Conservation (phyloP, 1,284 basidiomycete species). For the Phellopilus nigrolimitatus region DNA sequence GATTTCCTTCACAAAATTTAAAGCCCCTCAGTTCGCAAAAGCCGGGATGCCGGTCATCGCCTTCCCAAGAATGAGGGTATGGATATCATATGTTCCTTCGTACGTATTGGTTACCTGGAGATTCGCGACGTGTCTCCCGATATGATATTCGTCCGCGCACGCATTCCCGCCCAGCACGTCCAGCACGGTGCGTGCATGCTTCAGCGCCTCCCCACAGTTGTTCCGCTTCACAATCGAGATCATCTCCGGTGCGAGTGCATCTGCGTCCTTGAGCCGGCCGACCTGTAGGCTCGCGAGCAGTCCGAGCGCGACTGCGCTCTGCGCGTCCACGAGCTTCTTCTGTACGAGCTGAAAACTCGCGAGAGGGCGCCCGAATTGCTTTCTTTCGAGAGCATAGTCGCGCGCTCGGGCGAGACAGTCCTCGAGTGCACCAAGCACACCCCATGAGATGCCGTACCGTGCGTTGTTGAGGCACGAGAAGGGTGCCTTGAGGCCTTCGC, state of each 20-base stretch:
- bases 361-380: slow-evolving; percentile 86
- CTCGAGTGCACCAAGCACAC: slow-evolving; percentile 92
- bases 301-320: slow-evolving; percentile 82
- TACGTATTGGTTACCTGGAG: slow-evolving; percentile 92
- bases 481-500: slow-evolving; percentile 73
- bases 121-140: slow-evolving; percentile 88
- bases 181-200: slow-evolving; percentile 73
- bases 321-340: slow-evolving; percentile 94
- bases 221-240: slow-evolving; percentile 93
- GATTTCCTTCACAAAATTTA: too few species aligned
- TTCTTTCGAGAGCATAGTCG: slow-evolving; percentile 83
- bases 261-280: slow-evolving; percentile 84
- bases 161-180: slow-evolving; percentile 93
- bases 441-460: slow-evolving; percentile 88
- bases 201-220: slow-evolving; percentile 89
- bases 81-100: slow-evolving; percentile 78
- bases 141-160: slow-evolving; percentile 86
- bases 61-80: slow-evolving; percentile 86
- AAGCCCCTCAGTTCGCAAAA: slow-evolving; percentile 51
- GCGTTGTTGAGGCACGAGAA: slow-evolving; percentile 93
- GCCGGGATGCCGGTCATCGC: slow-evolving; percentile 85
- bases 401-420: slow-evolving; percentile 81
- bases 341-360: slow-evolving; percentile 95
- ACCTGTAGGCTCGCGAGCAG: slow-evolving; percentile 79
- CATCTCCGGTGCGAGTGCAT: slow-evolving; percentile 85